Evolutionary conservation across 148 eudicot genomes (phyloP).

Genomic region (Rhododendron ovatum): DNA sequence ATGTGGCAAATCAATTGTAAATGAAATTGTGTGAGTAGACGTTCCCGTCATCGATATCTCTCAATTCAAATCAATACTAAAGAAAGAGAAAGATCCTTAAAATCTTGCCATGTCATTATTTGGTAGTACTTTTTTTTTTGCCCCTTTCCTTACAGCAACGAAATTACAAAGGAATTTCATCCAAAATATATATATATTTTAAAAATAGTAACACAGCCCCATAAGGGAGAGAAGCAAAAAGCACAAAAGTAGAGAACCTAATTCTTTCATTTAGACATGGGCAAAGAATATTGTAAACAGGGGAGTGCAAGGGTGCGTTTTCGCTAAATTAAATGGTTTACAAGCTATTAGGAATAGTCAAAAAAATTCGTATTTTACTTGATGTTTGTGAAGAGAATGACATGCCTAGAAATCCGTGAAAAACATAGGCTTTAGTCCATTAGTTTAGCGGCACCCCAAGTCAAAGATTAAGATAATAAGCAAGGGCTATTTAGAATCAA

Average conservation of each 20-base stretch:
- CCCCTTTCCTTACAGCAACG: no score
- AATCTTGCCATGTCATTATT: no score
- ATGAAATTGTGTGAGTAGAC: no score
- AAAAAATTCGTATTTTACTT: no score
- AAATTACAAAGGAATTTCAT: neutral
- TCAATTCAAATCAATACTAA: no score
- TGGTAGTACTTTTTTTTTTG: no score
- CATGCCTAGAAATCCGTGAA: no score
- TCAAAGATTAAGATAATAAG: neutral
- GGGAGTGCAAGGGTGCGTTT: neutral
- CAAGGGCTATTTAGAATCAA: neutral
- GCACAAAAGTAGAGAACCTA: neutral
- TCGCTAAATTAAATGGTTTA: neutral
- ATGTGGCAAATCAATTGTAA: no score
- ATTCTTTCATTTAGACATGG: neutral
- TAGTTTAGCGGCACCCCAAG: neutral
- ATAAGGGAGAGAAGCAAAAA: neutral
- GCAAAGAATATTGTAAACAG: neutral
- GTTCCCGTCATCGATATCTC: no score
- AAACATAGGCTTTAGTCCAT: no score
- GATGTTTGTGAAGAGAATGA: no score
- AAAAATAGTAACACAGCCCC: neutral
- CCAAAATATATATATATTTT: neutral
- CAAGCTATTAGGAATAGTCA: neutral
- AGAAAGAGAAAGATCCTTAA: no score